phyloP scores from a whole-genome alignment of 148 eudicot species.

The Nepenthes gracilis region DNA sequence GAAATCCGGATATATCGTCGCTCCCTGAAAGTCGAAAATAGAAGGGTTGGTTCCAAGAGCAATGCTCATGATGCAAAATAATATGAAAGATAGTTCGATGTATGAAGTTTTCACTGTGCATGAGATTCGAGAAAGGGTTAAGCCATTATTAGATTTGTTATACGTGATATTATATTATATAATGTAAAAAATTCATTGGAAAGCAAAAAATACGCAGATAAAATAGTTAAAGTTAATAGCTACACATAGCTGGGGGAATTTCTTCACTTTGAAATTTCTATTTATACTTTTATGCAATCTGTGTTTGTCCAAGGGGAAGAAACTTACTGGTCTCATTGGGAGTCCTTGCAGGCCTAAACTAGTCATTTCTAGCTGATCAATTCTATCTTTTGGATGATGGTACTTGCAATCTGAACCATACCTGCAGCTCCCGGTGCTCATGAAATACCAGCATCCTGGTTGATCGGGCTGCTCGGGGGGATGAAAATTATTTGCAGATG shows the following conservation, averaged over 20 bases:
- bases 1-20: constrained; percentile 36
- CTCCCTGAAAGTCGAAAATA: constrained; percentile 31
- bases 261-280: neutral
- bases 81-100: neutral
- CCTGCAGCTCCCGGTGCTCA: constrained; percentile 64
- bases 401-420: constrained; percentile 71
- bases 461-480: constrained; percentile 58
- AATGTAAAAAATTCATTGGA: too few relatives aligned
- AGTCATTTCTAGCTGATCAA: constrained; percentile 19
- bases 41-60: neutral
- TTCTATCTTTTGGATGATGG: constrained; percentile 62
- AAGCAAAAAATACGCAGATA: too few relatives aligned
- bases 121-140: too few relatives aligned
- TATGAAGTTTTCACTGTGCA: too few relatives aligned
- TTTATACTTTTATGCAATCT: neutral
- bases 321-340: constrained; percentile 73
- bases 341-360: constrained; percentile 61
- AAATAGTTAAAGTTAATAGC: too few relatives aligned
- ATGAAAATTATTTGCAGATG: constrained; percentile 12
- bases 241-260: too few relatives aligned
- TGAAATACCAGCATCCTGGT: constrained; percentile 65
- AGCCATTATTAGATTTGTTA: too few relatives aligned
- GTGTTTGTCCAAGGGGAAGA: neutral
- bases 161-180: too few relatives aligned
- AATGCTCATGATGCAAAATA: neutral